A percentile compares a stretch with the other conserved stretches of the same genome.
Evolutionary conservation across 108 stramenopile genomes (phyloP).

Genomic region (Cyclotella distinguenda): DNA sequence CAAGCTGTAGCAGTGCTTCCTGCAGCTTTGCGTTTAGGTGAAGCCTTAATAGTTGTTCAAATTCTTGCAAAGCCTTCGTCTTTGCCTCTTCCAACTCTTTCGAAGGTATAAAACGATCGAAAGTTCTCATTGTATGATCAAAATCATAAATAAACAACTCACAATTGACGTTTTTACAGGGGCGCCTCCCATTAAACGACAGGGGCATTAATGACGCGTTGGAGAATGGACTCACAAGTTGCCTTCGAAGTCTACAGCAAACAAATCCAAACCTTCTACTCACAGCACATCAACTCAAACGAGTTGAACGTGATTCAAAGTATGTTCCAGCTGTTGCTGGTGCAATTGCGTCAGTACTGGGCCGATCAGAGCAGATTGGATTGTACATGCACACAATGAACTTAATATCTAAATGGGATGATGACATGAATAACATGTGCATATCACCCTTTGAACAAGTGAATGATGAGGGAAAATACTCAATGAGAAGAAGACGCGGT

Average conservation of each 20-base stretch:
- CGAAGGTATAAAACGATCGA: conserved; percentile 50
- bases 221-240: conserved; percentile 59
- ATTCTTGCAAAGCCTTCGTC: conserved; percentile 69
- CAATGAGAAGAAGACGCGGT: not conserved
- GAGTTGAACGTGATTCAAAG: conserved; percentile 65
- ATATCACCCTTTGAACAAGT: conserved; percentile 2
- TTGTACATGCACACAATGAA: conserved; percentile 14
- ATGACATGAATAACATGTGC: conserved; percentile 20
- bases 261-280: conserved; percentile 72
- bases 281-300: conserved; percentile 63
- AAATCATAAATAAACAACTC: not conserved
- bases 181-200: conserved; percentile 77
- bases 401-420: conserved; percentile 26
- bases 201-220: conserved; percentile 63
- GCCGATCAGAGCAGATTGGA: conserved; percentile 31
- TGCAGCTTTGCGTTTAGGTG: conserved; percentile 68
- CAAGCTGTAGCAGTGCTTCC: conserved; percentile 40
- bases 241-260: conserved; percentile 67
- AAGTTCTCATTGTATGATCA: not conserved
- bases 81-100: conserved; percentile 81
- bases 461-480: not conserved
- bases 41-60: conserved; percentile 66
- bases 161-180: no score
- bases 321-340: conserved; percentile 67
- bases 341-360: conserved; percentile 59